phyloP scores from a whole-genome alignment of 805 yeast species.

The Sugiyamaella americana region DNA sequence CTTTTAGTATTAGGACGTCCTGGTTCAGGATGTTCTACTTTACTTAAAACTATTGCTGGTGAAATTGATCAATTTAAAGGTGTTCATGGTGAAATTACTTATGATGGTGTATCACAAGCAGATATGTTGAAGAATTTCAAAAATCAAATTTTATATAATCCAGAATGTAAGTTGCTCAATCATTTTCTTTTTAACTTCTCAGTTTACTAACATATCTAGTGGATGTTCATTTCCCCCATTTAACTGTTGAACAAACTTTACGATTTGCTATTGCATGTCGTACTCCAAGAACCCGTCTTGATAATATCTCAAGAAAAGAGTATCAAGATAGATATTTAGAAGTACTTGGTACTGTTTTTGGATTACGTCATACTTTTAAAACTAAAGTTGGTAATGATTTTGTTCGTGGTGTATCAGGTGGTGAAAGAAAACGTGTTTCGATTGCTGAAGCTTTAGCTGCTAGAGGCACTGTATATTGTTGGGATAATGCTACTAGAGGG shows the following conservation, averaged over 20 bases:
- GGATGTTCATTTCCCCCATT: slow-evolving; percentile 70
- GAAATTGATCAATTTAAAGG: slow-evolving; percentile 43
- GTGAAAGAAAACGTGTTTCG: slow-evolving; percentile 80
- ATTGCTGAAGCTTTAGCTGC: slow-evolving; percentile 70
- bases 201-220: slow-evolving; percentile 39
- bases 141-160: slow-evolving; percentile 41
- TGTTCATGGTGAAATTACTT: slow-evolving; percentile 50
- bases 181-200: slow-evolving; percentile 7
- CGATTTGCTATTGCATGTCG: slow-evolving; percentile 64
- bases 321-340: slow-evolving; percentile 46
- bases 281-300: slow-evolving; percentile 49
- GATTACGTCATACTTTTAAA: slow-evolving; percentile 52
- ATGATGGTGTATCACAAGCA: slow-evolving; percentile 54
- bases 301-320: slow-evolving; percentile 42
- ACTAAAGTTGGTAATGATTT: slow-evolving; percentile 58
- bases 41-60: slow-evolving; percentile 59
- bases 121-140: slow-evolving; percentile 56
- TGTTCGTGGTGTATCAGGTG: slow-evolving; percentile 74
- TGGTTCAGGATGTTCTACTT: slow-evolving; percentile 75
- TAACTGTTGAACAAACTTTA: slow-evolving; percentile 69
- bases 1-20: slow-evolving; percentile 66
- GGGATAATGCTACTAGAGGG: slow-evolving; percentile 85
- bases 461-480: slow-evolving; percentile 58
- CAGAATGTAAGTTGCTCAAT: slow-evolving; percentile 25
- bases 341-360: slow-evolving; percentile 48